These are phyloP conservation scores for Mortierella hygrophila DNA, from an alignment of 192 early-diverging fungal genomes.

Conservation along the genomic window DNA sequence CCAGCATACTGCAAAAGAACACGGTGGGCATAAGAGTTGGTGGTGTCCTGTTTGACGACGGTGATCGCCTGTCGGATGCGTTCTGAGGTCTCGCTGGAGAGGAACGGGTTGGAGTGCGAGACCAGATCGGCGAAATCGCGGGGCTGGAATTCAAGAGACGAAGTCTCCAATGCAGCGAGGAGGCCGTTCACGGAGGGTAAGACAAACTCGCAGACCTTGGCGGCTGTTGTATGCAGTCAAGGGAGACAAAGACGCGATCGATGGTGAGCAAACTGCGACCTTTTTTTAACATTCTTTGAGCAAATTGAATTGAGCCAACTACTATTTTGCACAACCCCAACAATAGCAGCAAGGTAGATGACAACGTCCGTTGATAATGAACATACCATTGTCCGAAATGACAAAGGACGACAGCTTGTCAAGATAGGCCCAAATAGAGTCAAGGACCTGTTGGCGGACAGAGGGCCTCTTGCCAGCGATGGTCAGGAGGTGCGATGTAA, in stretches of 20 bases:
- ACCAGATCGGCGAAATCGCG: slow-evolving; percentile 62
- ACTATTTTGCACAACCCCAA: too few species aligned
- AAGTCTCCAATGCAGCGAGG: slow-evolving; percentile 64
- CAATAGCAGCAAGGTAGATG: too few species aligned
- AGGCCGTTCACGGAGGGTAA: slow-evolving; percentile 72
- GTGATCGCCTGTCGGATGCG: slow-evolving; percentile 59
- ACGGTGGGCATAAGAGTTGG: slow-evolving; percentile 60
- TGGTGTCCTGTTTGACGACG: slow-evolving; percentile 49
- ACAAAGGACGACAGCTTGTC: slow-evolving; percentile 43
- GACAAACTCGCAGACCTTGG: slow-evolving; percentile 64
- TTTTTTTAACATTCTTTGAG: neutral
- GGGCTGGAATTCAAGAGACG: slow-evolving; percentile 59
- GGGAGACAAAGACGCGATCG: neutral
- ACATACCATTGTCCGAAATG: slow-evolving; percentile 35
- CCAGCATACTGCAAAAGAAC: slow-evolving; percentile 62
- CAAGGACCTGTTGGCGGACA: slow-evolving; percentile 53
- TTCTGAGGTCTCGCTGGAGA: slow-evolving; percentile 61
- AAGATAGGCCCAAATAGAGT: slow-evolving; percentile 64
- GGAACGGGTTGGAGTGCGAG: slow-evolving; percentile 61
- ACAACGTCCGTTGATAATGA: neutral
- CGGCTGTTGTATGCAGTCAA: slow-evolving; percentile 18
- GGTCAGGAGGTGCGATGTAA: slow-evolving; percentile 59
- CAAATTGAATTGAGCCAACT: slow-evolving; percentile 3
- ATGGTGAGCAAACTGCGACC: neutral
- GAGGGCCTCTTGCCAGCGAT: slow-evolving; percentile 55